Base-by-base conservation (phyloP, 139 green algal species). In the Chlamydomonas sphaeroides region DNA sequence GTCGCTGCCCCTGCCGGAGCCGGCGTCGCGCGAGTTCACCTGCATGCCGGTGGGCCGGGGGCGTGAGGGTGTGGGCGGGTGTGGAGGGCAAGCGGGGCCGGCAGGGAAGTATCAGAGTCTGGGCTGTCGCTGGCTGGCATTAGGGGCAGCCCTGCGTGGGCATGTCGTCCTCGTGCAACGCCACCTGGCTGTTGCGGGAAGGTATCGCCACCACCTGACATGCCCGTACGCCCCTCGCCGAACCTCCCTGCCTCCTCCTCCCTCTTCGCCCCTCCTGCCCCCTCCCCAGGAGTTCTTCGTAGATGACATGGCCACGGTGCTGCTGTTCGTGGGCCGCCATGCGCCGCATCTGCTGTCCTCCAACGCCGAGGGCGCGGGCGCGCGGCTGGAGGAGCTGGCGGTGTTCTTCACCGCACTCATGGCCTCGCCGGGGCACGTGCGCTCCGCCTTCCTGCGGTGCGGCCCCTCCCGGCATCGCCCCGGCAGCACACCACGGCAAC, bases 201-300 rank as follows among this genome's bases (percentile, higher is more conserved):
- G n/a, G n/a, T n/a, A n/a, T n/a, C n/a, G n/a, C n/a, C n/a, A n/a
- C n/a, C n/a, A n/a, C n/a, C n/a, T n/a, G n/a, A n/a, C n/a, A n/a
- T n/a, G n/a, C n/a, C n/a, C n/a, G n/a, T n/a, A n/a, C n/a, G n/a
- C n/a, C n/a, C n/a, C n/a, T n/a, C n/a, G n/a, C n/a, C 11, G 20
- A 32, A 62, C 53, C 20, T 62, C 20, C 20, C 53, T 14, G 45
- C 45, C 11, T 14, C 45, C 45, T 53, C 45, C 45, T 53, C 45
- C 45, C 45, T 14, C 11, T 14, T 14, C 45, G 10, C 45, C 45
- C 45, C 45, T 10, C 45, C 45, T 14, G 10, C 45, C 45, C 45
- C 45, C 45, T 84, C 67, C 33, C 23, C 83, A 94, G 90, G 96
- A 99, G 85, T 96, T 94, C 79, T 95, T 98, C 70, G 85, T 99